Evolutionary conservation across 2,329 filamentous ascomycete genomes (phyloP), one percentile per base, ranked within the genome.

Genomic region (Colletotrichum sp.): DNA sequence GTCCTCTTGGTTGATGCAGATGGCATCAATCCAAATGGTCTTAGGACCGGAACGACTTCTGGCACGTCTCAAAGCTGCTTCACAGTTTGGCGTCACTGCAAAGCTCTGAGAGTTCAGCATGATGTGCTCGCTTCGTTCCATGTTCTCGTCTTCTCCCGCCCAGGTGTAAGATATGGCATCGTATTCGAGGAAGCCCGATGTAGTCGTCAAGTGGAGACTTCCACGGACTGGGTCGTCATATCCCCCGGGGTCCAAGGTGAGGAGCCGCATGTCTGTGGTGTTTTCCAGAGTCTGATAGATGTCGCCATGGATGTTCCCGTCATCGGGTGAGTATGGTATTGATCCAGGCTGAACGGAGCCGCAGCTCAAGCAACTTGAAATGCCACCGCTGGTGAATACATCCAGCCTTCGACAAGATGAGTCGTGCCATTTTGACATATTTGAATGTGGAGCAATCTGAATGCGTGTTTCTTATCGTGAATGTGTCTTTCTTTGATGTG

Each of bases 101-200:
- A 76, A 72, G 0, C 32, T 9, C 12, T 2, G n/a, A 4, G n/a
- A n/a, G 27, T 64, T 15, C 5, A 77, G 19, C 2, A 4, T 15
- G 1, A 77, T 62, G 6, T 16, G 11, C 8, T 12, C 11, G 11
- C 34, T 71, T 39, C 52, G 25, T 3, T 62, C 64, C 25, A 70
- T 68, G 2, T 6, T 5, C 5, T 22, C 25, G 19, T 65, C 77
- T 19, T 79, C 79, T 12, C 77, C 78, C n/a, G 82, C 83, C 84
- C 84, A 85, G 29, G 83, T 84, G 36, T 85, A 85, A 5, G 84
- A 85, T 67, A 85, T 81, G 30, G 83, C 79, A 34, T 84, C 83
- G 72, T 85, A 85, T 13, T 52, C 34, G 1, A 29, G 11, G 7
- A 36, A 15, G 25, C 25, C 52, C 0, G 49, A 39, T 16, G 57